Conservation (phyloP, 129 eudicot genomes). For the Dittrichia graveolens region DNA sequence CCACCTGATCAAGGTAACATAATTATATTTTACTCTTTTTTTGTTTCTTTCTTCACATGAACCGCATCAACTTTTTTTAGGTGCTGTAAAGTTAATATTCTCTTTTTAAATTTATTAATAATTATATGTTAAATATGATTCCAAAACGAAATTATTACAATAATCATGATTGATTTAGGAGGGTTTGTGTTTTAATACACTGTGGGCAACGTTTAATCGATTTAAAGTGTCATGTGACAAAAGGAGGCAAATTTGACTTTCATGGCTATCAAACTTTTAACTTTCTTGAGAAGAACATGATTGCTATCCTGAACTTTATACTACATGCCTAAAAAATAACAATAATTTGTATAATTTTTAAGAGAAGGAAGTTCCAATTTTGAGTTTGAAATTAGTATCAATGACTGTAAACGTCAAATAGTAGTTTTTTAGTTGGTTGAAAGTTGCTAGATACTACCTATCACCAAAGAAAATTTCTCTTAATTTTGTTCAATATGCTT, state of each 20-base stretch:
- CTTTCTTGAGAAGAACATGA: neutral
- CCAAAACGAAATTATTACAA: neutral
- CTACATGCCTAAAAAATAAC: neutral
- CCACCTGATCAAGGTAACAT: conserved; percentile 89
- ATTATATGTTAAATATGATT: neutral
- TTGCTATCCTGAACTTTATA: conserved; percentile 3
- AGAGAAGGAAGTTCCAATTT: neutral
- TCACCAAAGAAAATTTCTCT: neutral
- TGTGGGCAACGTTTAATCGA: neutral
- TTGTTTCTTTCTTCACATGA: conserved; percentile 8
- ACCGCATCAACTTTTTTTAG: neutral
- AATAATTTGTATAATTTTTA: neutral
- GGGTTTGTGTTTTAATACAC: neutral
- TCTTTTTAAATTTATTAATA: neutral
- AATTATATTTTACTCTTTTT: neutral
- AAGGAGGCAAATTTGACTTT: neutral
- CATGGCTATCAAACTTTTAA: neutral
- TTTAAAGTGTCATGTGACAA: neutral
- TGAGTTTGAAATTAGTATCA: neutral
- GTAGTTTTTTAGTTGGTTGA: neutral
- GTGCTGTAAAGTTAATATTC: neutral
- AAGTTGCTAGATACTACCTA: neutral
- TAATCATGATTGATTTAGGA: neutral
- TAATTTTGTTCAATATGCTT: neutral
- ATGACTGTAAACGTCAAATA: neutral